Evolutionary conservation across 1,284 basidiomycete species (phyloP).

Genomic region (Pterulicium gracile): DNA sequence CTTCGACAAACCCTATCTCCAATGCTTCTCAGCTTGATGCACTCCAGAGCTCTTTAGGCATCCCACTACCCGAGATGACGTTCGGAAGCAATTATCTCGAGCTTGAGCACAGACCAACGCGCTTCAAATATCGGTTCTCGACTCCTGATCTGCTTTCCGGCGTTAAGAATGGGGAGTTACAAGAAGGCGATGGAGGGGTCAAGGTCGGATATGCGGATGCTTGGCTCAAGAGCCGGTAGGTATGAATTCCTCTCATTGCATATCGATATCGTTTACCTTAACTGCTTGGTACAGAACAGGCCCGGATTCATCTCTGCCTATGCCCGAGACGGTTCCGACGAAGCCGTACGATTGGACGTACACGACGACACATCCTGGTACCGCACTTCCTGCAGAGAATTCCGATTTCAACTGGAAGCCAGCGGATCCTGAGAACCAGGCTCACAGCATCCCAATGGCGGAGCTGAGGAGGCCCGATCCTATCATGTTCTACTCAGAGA

Average conservation of each 20-base stretch:
- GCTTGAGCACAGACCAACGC: slow-evolving; percentile 49
- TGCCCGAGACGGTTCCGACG: slow-evolving; percentile 64
- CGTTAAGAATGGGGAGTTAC: slow-evolving; percentile 73
- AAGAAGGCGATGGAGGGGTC: slow-evolving; percentile 76
- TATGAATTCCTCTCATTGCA: slow-evolving; percentile 10
- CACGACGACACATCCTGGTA: slow-evolving; percentile 80
- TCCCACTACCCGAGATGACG: slow-evolving; percentile 95
- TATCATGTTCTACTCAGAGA: slow-evolving; percentile 90
- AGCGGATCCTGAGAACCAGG: slow-evolving; percentile 39
- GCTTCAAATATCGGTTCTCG: slow-evolving; percentile 61
- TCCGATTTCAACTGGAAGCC: slow-evolving; percentile 29
- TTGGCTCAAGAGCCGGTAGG: slow-evolving; percentile 83
- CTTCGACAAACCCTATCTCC: slow-evolving; percentile 62
- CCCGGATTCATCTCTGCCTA: slow-evolving; percentile 49
- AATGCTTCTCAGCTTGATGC: slow-evolving; percentile 67
- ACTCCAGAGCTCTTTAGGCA: slow-evolving; percentile 49
- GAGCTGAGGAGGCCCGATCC: slow-evolving; percentile 86
- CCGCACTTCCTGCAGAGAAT: slow-evolving; percentile 19
- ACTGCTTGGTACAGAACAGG: slow-evolving; percentile 37
- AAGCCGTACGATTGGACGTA: slow-evolving; percentile 99
- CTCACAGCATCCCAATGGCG: slow-evolving; percentile 67
- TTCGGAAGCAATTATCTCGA: slow-evolving; percentile 81
- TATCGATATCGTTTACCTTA: slow-evolving; percentile 8
- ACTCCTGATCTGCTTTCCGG: slow-evolving; percentile 59
- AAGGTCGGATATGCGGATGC: slow-evolving; percentile 92